These are phyloP conservation scores for Ceratocystis ficicola DNA, from an alignment of 2,329 filamentous ascomycete species.

Conservation along the genomic window DNA sequence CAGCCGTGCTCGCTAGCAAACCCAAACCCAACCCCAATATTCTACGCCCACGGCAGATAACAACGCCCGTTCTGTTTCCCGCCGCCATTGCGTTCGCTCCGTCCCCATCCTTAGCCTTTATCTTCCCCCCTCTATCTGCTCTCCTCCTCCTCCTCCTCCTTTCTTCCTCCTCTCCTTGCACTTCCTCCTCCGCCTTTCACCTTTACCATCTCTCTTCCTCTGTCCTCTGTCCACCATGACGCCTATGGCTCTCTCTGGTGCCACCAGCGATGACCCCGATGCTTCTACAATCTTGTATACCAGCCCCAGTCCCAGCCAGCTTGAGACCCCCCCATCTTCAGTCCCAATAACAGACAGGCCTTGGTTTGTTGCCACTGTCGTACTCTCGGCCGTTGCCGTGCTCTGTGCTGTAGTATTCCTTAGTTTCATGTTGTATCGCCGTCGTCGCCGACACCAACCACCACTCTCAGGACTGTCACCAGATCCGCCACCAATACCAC, in stretches of 20 bases:
- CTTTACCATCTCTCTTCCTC: not conserved
- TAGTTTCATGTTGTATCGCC: conserved; percentile 17
- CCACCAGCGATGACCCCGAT: not conserved
- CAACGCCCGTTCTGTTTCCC: not conserved
- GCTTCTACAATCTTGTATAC: not conserved
- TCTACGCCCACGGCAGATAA: not conserved
- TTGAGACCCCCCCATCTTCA: not conserved
- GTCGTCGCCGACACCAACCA: conserved; percentile 9
- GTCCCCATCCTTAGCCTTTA: not conserved
- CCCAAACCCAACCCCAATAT: not conserved
- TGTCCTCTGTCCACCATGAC: not conserved
- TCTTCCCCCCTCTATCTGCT: not conserved
- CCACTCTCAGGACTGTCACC: not conserved
- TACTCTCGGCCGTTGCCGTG: conserved; percentile 15
- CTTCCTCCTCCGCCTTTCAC: not conserved
- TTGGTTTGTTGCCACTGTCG: conserved; percentile 21
- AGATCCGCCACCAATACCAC: not conserved
- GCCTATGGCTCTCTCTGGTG: not conserved
- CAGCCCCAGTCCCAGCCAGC: not conserved
- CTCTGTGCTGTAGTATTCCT: conserved; percentile 10
- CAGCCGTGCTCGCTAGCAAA: not conserved
- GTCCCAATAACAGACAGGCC: conserved; percentile 17
- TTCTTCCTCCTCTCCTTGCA: not conserved
- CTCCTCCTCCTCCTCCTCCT: not conserved
- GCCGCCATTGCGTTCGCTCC: not conserved